Evolutionary conservation across 331 rosid genomes (phyloP).

Genomic region (Saraca asoca): DNA sequence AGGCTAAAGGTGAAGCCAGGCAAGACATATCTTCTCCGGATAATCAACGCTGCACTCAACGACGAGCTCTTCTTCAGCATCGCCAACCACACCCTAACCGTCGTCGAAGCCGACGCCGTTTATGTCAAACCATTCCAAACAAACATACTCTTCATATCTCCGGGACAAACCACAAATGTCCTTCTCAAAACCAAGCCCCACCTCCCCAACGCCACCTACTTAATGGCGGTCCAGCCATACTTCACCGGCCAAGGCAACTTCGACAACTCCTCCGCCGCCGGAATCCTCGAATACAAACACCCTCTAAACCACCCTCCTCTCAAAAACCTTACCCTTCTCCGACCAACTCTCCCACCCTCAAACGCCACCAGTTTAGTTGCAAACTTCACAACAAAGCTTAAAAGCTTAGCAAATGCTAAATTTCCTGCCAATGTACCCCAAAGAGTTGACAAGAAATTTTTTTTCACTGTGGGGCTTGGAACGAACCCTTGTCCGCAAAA

Average conservation of each 20-base stretch:
- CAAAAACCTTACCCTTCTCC: constrained; percentile 40
- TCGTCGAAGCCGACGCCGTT: constrained; percentile 73
- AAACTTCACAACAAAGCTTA: constrained; percentile 49
- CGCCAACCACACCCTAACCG: constrained; percentile 68
- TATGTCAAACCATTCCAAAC: constrained; percentile 72
- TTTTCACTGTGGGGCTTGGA: constrained; percentile 77
- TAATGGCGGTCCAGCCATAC: constrained; percentile 66
- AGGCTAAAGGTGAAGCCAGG: constrained; percentile 66
- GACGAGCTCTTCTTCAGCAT: constrained; percentile 79
- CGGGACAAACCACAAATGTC: constrained; percentile 78
- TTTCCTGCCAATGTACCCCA: constrained; percentile 71
- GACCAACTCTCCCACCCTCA: constrained; percentile 62
- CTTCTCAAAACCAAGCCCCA: constrained; percentile 65
- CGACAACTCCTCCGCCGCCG: constrained; percentile 77
- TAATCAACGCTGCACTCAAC: constrained; percentile 89
- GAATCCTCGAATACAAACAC: constrained; percentile 59
- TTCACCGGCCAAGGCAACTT: constrained; percentile 57
- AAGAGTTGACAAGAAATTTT: constrained; percentile 54
- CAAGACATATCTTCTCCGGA: constrained; percentile 67
- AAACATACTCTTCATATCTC: constrained; percentile 49
- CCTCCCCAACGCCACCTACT: constrained; percentile 61
- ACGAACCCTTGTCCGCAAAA: constrained; percentile 68
- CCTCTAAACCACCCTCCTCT: constrained; percentile 2
- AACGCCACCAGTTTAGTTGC: constrained; percentile 67
- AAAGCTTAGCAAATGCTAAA: constrained; percentile 52